Conservation (phyloP, 257 asterid genomes). For the Nyctanthes arbortristis region DNA sequence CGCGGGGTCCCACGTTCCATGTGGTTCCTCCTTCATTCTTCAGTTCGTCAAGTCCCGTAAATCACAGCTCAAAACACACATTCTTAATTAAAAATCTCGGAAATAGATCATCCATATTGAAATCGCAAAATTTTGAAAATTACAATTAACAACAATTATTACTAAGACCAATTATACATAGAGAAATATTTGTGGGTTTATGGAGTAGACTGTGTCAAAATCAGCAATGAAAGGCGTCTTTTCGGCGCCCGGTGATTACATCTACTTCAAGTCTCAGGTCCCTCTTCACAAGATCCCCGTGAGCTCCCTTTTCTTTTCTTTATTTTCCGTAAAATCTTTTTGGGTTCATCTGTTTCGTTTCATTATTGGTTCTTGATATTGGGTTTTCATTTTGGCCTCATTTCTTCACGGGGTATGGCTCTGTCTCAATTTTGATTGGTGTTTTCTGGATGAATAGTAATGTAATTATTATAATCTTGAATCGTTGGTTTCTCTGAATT, state of each 20-base stretch:
- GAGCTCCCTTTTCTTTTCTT: slow-evolving; percentile 25
- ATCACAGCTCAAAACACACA: not conserved
- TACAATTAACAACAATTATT: not conserved
- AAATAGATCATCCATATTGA: not conserved
- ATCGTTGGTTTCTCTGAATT: slow-evolving; percentile 15
- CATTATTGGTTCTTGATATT: slow-evolving; percentile 14
- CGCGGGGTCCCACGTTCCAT: not conserved
- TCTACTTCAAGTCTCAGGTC: slow-evolving; percentile 98
- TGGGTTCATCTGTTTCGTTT: not conserved
- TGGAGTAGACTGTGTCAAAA: slow-evolving; percentile 11
- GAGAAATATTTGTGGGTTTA: not conserved
- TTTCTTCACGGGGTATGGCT: slow-evolving; percentile 19
- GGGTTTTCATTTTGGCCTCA: slow-evolving; percentile 21
- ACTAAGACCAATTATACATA: not conserved
- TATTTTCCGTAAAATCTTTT: not conserved
- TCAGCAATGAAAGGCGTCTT: slow-evolving; percentile 85
- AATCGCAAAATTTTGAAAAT: not conserved
- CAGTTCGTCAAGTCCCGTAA: slow-evolving; percentile 1
- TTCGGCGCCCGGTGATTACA: slow-evolving; percentile 96
- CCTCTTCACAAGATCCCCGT: slow-evolving; percentile 99
- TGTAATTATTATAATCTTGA: slow-evolving; percentile 9
- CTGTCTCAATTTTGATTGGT: not conserved
- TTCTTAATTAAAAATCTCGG: not conserved
- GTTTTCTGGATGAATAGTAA: not conserved
- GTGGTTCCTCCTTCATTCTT: not conserved